Conservation (phyloP, 371 early-diverging fungal species). For the Rhizopus stolonifer region DNA sequence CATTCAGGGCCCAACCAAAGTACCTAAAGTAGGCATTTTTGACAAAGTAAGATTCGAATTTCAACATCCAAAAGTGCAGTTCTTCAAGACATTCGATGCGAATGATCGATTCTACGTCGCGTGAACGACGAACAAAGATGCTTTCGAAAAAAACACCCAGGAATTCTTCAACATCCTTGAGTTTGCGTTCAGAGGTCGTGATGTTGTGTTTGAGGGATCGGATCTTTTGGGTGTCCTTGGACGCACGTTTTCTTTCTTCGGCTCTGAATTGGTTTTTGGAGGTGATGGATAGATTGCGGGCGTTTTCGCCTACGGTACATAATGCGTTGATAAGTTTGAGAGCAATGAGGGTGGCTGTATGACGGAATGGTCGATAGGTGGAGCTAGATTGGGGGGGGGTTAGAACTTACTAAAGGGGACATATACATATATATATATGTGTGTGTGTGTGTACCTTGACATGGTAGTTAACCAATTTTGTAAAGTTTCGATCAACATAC, state of each 20-base stretch:
- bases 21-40: slow-evolving; percentile 76
- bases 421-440: neutral
- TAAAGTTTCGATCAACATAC: slow-evolving; percentile 53
- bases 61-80: slow-evolving; percentile 75
- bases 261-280: slow-evolving; percentile 62
- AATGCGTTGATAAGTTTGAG: slow-evolving; percentile 61
- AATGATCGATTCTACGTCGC: slow-evolving; percentile 86
- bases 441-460: slow-evolving; percentile 35
- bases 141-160: slow-evolving; percentile 70
- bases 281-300: slow-evolving; percentile 56
- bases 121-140: slow-evolving; percentile 84
- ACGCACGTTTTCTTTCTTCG: slow-evolving; percentile 25
- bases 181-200: slow-evolving; percentile 15
- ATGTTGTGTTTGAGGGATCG: slow-evolving; percentile 22
- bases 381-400: too few relatives aligned
- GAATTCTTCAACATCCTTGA: slow-evolving; percentile 42
- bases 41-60: slow-evolving; percentile 69
- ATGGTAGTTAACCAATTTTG: slow-evolving; percentile 59
- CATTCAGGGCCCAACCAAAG: slow-evolving; percentile 86
- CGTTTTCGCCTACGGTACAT: slow-evolving; percentile 59
- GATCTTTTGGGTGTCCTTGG: slow-evolving; percentile 16
- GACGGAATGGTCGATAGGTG: slow-evolving; percentile 85
- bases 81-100: slow-evolving; percentile 82
- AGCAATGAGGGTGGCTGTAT: slow-evolving; percentile 77
- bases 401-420: too few relatives aligned